These are phyloP conservation scores for Pseudopithomyces maydicus DNA, from an alignment of 2,329 filamentous ascomycete genomes.

Conservation along the genomic window DNA sequence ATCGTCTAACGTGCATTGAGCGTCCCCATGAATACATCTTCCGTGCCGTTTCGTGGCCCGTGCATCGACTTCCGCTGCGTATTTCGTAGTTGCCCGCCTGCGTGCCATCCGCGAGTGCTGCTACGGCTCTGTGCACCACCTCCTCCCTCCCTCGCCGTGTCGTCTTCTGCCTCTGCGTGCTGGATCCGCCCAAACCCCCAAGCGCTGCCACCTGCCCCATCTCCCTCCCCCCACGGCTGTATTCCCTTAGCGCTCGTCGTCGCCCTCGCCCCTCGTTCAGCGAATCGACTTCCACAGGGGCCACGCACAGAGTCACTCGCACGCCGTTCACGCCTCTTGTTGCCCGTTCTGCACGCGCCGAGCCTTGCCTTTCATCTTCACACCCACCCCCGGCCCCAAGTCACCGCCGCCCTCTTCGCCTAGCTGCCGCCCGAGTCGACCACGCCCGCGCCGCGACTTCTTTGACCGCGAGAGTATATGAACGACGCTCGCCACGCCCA, in stretches of 20 bases:
- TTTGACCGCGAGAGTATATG: conserved; percentile 26
- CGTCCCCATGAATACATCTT: background rate
- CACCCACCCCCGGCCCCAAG: background rate
- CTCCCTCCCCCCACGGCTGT: conserved; percentile 15
- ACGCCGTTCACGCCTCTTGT: conserved; percentile 10
- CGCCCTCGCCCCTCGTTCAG: conserved; percentile 8
- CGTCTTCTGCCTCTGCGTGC: background rate
- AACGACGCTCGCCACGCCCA: conserved; percentile 28
- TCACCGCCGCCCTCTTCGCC: background rate
- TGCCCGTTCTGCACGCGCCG: background rate
- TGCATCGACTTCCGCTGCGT: conserved; percentile 4
- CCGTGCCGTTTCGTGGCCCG: conserved; percentile 1
- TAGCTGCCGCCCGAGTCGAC: background rate
- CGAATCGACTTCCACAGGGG: conserved; percentile 25
- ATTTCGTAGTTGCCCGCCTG: conserved; percentile 5
- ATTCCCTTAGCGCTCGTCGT: conserved; percentile 12
- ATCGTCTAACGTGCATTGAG: background rate
- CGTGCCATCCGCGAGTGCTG: background rate
- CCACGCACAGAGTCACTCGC: conserved; percentile 13
- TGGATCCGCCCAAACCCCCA: background rate
- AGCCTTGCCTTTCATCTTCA: background rate
- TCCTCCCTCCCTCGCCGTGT: conserved; percentile 1
- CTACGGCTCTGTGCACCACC: background rate
- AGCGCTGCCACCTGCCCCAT: background rate
- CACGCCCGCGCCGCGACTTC: conserved; percentile 4